Evolutionary conservation across 331 rosid genomes (phyloP), one percentile per base, ranked within the genome.

Genomic region (Quercus tomentella): DNA sequence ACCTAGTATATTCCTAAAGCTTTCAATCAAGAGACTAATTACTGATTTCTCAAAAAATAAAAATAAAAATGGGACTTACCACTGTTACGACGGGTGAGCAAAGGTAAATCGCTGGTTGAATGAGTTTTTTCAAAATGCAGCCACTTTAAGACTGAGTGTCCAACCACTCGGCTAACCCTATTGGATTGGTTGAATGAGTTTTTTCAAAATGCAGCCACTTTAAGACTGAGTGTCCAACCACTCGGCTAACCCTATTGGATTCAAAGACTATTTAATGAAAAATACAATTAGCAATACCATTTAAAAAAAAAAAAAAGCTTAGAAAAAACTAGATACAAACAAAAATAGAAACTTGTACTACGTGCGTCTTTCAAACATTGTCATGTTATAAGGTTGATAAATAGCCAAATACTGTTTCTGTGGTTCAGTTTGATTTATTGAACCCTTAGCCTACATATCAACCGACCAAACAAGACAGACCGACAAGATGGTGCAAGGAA

Each of bases 211-310:
- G 0, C 0, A 35, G 2, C 2, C 9, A 35, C 0, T 35, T 35
- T 35, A 1, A 0, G 0, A 1, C 0, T 0, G 0, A 35, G 9
- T 6, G 2, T 2, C 41, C 0, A 35, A 35, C 2, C 8, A 35
- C 2, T 6, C 0, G 0, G 2, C 0, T 0, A 33, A 6, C 1
- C 1, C 2, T 7, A 33, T 0, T 1, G 0, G 2, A 35, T 35
- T 35, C 0, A 1, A 41, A 8, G 49, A 12, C 55, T 14, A 49
- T 49, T 14, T 14, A 49, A 49, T 49, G 6, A 49, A 10, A 49
- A 49, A 11, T 3, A 45, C 6, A 14, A 12, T 14, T 49, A 15
- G 17, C 18, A 49, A 49, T 14, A 49, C 18, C 18, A 49, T 12
- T 0, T 0, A 2, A 0, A 43, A 43, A 43, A 0, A 43, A 9